Evolutionary conservation across 2,329 filamentous ascomycete genomes (phyloP), one percentile per base, ranked within the genome.

Genomic region (Epichloe festucae): DNA sequence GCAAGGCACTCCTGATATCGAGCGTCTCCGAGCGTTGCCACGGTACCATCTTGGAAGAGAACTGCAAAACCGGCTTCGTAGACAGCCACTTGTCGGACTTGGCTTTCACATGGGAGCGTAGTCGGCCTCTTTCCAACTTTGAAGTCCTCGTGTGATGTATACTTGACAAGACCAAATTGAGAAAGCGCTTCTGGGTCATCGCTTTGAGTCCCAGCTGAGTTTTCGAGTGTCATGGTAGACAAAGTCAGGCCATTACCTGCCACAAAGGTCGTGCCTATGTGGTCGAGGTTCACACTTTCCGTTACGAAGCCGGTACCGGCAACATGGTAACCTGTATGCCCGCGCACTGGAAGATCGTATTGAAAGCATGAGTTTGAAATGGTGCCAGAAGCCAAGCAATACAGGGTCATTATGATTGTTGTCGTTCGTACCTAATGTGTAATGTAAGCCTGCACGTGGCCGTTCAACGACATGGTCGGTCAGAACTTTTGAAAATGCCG

Each of bases 1-100:
- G 77, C 81, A 0, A 86, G 73, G 51, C 76, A 79, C 38, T 72
- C 67, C 31, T 68, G 64, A 57, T 79, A 83, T 15, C 82, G 74
- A 46, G 72, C 65, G 57, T 86, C 82, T 7, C 82, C 82, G 62
- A 74, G 70, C 0, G 75, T 76, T 55, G 67, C 72, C 27, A 79
- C 74, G 2, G 63, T 60, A n/a, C 71, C 73, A 11, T 69, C 60
- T 1, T 67, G 51, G 2, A 71, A 63, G 6, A 79, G 63, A 14
- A 73, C 68, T 4, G 70, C 66, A 57, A 78, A 78, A 1, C 76
- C 76, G 0, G 71, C 65, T 43, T 74, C 70, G 56, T 72, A 78
- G 15, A 74, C 68, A 17, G 65, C 69, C 1, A 77, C 58, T 51
- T 78, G 72, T 19, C 58, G 59, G 19, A 74, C 60, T 2, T 43